Conservation (phyloP, 768 basidiomycete species). For the Russula dissimulans region DNA sequence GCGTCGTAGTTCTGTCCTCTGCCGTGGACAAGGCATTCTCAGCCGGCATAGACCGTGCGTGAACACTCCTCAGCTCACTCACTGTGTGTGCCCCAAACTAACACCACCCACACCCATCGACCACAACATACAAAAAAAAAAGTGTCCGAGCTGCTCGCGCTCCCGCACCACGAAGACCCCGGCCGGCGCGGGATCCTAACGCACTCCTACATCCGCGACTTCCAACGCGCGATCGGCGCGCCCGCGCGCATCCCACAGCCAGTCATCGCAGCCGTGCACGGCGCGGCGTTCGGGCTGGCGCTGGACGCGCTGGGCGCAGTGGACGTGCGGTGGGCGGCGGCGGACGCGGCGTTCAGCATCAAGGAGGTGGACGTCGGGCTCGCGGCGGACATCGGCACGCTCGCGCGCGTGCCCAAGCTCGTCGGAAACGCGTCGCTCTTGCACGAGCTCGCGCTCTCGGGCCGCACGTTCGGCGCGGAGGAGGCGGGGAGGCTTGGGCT, state of each 20-base stretch:
- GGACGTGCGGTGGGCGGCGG: constrained; percentile 70
- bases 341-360: constrained; percentile 56
- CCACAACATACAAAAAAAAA: background rate
- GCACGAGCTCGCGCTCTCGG: constrained; percentile 71
- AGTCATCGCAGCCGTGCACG: constrained; percentile 77
- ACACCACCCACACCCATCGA: background rate
- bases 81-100: background rate
- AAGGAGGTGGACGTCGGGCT: constrained; percentile 84
- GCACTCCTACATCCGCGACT: constrained; percentile 40
- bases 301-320: constrained; percentile 69
- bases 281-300: constrained; percentile 64
- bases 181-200: constrained; percentile 44
- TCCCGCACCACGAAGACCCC: constrained; percentile 31
- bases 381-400: constrained; percentile 81
- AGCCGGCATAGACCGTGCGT: constrained; percentile 73
- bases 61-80: background rate
- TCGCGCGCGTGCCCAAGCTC: constrained; percentile 73
- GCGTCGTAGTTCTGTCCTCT: constrained; percentile 68
- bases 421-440: constrained; percentile 64
- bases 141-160: constrained; percentile 24
- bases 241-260: constrained; percentile 66
- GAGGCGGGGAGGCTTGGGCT: constrained; percentile 68
- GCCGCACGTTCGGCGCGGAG: constrained; percentile 52
- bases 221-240: constrained; percentile 64
- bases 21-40: constrained; percentile 64